Evolutionary conservation across 352 stramenopile species (phyloP).

Genomic region (Pythium volutum): DNA sequence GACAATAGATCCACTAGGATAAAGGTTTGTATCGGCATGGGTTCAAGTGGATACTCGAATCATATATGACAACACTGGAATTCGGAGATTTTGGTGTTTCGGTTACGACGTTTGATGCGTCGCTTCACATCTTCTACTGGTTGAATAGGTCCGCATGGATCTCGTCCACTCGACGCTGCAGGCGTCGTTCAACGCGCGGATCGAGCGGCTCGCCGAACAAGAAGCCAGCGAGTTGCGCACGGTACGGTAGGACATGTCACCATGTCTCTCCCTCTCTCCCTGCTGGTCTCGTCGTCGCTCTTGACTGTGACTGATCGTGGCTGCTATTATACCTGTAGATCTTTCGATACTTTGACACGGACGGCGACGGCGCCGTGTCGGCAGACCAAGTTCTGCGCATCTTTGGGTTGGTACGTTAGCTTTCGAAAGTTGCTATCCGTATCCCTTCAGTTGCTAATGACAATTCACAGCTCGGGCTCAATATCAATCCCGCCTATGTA

Average conservation of each 20-base stretch:
- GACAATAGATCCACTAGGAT: too few relatives aligned
- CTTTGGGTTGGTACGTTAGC: conserved; percentile 53
- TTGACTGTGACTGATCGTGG: not conserved
- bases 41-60: too few relatives aligned
- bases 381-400: conserved; percentile 58
- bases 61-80: not conserved
- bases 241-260: too few relatives aligned
- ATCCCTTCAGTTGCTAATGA: not conserved
- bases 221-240: conserved; percentile 52
- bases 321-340: conserved; percentile 30
- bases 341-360: conserved; percentile 73
- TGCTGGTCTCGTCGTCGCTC: not conserved
- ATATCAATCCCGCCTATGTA: conserved; percentile 50
- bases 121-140: not conserved
- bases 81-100: too few relatives aligned
- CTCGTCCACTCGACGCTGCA: conserved; percentile 64
- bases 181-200: conserved; percentile 55
- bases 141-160: conserved; percentile 37
- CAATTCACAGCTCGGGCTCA: conserved; percentile 42
- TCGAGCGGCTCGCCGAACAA: conserved; percentile 43
- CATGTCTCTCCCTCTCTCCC: not conserved
- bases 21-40: too few relatives aligned
- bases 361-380: conserved; percentile 55
- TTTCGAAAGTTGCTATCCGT: not conserved
- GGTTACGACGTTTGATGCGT: too few relatives aligned